Evolutionary conservation across 768 basidiomycete genomes (phyloP).

Genomic region (Serendipita sp.): DNA sequence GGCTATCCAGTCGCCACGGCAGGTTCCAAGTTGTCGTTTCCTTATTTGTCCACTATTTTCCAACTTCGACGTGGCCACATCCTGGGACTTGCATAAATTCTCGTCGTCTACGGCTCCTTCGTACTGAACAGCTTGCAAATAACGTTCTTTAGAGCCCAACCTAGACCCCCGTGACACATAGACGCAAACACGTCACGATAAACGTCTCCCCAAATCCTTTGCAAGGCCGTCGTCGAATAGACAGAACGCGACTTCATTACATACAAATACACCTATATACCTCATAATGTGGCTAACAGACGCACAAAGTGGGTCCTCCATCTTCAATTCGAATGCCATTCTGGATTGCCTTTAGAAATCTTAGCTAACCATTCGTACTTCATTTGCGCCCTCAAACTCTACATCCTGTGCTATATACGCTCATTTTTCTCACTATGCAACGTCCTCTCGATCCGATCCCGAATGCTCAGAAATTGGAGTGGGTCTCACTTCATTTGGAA

Average conservation of each 20-base stretch:
- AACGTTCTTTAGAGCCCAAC: not conserved
- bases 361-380: not conserved
- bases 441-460: not conserved
- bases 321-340: too few relatives aligned
- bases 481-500: constrained; percentile 88
- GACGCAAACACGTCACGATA: not conserved
- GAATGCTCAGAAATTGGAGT: constrained; percentile 74
- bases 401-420: constrained; percentile 10
- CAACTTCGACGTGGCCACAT: not conserved
- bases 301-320: constrained; percentile 27
- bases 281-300: constrained; percentile 36
- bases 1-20: too few relatives aligned
- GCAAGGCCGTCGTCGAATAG: not conserved
- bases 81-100: not conserved
- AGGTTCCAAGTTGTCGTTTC: too few relatives aligned
- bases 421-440: not conserved
- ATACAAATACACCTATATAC: not conserved
- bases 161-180: not conserved
- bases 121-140: not conserved
- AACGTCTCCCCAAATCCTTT: not conserved
- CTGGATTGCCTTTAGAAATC: not conserved
- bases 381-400: not conserved
- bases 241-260: not conserved
- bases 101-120: not conserved
- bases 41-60: not conserved